A percentile compares a stretch with the other conserved stretches of the same genome.
Conservation (phyloP, 805 yeast genomes). For the Kodamaea hsintzibuensis region DNA sequence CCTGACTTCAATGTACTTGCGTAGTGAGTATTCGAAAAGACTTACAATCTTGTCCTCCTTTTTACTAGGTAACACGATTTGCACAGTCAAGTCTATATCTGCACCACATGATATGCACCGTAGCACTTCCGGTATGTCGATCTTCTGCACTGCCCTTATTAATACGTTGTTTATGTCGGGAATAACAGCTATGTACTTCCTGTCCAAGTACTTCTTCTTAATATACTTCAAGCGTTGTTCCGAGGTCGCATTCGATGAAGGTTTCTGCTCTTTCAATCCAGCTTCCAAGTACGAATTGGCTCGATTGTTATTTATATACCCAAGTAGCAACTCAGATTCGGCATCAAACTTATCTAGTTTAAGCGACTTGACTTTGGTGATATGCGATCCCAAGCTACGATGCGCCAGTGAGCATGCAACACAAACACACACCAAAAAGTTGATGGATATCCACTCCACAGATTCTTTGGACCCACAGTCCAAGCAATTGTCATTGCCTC, state of each 20-base stretch:
- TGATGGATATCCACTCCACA: constrained; percentile 89
- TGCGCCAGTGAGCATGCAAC: constrained; percentile 89
- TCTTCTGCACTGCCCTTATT: constrained; percentile 53
- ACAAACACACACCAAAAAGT: constrained; percentile 70
- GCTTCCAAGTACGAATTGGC: constrained; percentile 67
- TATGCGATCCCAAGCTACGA: constrained; percentile 78
- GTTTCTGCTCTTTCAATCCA: constrained; percentile 10
- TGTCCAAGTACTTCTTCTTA: constrained; percentile 60
- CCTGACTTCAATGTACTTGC: constrained; percentile 35
- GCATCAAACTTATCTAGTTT: constrained; percentile 68
- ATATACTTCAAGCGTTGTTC: constrained; percentile 54
- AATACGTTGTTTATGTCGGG: constrained; percentile 35
- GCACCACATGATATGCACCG: constrained; percentile 50
- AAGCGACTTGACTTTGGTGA: constrained; percentile 75
- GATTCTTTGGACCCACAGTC: constrained; percentile 69
- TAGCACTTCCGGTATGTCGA: constrained; percentile 47
- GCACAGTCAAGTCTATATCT: constrained; percentile 43
- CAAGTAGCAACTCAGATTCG: constrained; percentile 59
- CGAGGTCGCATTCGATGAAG: neutral
- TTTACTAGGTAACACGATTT: constrained; percentile 22
- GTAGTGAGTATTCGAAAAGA: constrained; percentile 52
- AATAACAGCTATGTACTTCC: constrained; percentile 39
- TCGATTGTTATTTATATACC: constrained; percentile 49
- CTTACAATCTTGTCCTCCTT: constrained; percentile 24
- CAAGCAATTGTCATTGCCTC: constrained; percentile 63